Base-by-base conservation (phyloP, 148 eudicot genomes). In the Drosera capensis region DNA sequence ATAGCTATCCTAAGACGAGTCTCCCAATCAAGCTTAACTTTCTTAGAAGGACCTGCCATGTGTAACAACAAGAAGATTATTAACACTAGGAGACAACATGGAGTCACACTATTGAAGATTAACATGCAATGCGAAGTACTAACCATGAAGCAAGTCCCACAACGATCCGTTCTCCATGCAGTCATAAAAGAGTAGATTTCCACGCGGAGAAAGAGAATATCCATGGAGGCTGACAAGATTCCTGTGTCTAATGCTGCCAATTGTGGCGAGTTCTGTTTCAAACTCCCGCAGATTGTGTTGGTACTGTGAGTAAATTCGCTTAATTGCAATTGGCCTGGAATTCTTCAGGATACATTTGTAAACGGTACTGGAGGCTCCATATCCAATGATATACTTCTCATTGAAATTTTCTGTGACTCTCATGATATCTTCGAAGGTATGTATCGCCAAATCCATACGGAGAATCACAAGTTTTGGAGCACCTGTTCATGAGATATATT, bases 71-170 rank as follows among this genome's bases (percentile, higher is more conserved):
- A n/a, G n/a, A n/a, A n/a, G n/a, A n/a, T n/a, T n/a, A n/a, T n/a
- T n/a, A n/a, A n/a, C 26, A 25, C 20, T 46, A 13, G 3, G 13
- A 2, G 21, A 17, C 37, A 52, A 44, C 9, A 3, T 18, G 18
- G 19, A 1, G 13, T 5, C 31, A 28, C 7, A 28, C 31, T 11
- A 28, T 28, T 6, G 31, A 5, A 28, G 31, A 28, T 28, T 6
- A 28, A 28, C 31, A 28, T 0, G 31, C 31, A 28, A 28, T 28
- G 31, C 5, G 11, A 28, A 0, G 31, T 11, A 49, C 71, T 60
- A 3, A 79, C 87, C 87, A 53, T 79, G 87, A 58, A 79, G 79
- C 43, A 75, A 70, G 67, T 75, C 87, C 87, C 87, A 79, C 9
- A 79, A 76, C 26, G 82, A 75, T 21, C 87, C 87, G 55, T 79